Evolutionary conservation across 2,329 filamentous ascomycete species (phyloP), one percentile per base, ranked within the genome.

Genomic region (Colletotrichum magnum): DNA sequence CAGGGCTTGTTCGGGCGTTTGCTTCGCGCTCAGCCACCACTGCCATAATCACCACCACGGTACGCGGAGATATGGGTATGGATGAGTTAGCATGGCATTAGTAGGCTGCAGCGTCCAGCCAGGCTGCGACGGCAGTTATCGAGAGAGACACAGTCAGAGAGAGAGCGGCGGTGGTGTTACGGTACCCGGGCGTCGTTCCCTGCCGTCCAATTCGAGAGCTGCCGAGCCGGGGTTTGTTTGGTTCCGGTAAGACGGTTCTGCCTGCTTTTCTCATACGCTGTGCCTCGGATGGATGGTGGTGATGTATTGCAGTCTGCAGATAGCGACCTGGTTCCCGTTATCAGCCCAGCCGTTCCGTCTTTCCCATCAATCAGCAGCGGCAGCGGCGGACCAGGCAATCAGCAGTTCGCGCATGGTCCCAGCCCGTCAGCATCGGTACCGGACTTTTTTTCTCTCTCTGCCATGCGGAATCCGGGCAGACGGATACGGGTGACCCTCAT

Each of bases 21-120:
- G 26, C 28, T 58, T 18, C 26, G 16, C 10, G 58, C 58, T 60
- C 58, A 60, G 58, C 58, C 58, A 60, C 58, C 45, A 51, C 47
- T n/a, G 18, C 45, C 57, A 59, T 59, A 45, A 59, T 59, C 53
- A 12, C 13, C 16, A n/a, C 48, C 9, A 18, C 10, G 47, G 41
- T 28, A 60, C 32, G 18, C 26, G 32, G 32, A 36, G 32, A 36
- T 36, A 10, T 10, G 32, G 7, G 32, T 10, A 36, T 36, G 32
- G 32, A 10, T 4, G 21, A 24, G 32, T 36, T 36, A 36, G 32
- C 10, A 36, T 36, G 9, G 9, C 7, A 9, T 9, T 36, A 36
- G 32, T 36, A 36, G 32, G 32, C 32, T 36, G 32, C 32, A 36
- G 32, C 32, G 10, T 36, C 10, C 32, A 36, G 32, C 32, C 32